A percentile compares a stretch with the other conserved stretches of the same genome.
Conservation (phyloP, 2,329 filamentous ascomycete species). For the Pseudocercospora musae region DNA sequence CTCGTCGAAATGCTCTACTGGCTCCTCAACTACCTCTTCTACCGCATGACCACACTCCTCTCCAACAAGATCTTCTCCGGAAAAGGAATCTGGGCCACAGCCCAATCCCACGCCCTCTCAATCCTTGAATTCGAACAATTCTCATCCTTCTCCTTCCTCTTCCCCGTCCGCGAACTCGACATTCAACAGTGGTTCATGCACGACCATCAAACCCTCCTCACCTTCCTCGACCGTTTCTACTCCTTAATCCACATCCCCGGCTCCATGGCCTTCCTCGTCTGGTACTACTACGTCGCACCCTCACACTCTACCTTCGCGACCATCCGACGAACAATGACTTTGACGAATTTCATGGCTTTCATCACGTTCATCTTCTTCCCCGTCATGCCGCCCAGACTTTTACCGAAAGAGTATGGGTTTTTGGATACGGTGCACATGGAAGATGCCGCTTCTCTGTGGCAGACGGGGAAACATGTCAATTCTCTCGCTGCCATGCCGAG, state of each 20-base stretch:
- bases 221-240: constrained; percentile 56
- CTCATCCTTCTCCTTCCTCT: constrained; percentile 49
- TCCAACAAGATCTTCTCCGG: constrained; percentile 38
- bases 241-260: constrained; percentile 59
- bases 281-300: constrained; percentile 59
- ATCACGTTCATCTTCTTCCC: constrained; percentile 49
- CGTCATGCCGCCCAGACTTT: constrained; percentile 49
- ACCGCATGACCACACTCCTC: constrained; percentile 48
- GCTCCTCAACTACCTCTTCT: constrained; percentile 63
- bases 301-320: constrained; percentile 43
- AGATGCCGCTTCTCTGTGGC: constrained; percentile 43
- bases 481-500: constrained; percentile 43
- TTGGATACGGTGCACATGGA: constrained; percentile 45
- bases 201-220: constrained; percentile 52
- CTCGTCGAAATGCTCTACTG: constrained; percentile 72
- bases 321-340: constrained; percentile 42
- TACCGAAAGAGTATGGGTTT: constrained; percentile 42
- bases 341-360: constrained; percentile 53
- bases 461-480: constrained; percentile 46
- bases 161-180: constrained; percentile 50
- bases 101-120: constrained; percentile 53
- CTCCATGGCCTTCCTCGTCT: constrained; percentile 50
- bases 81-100: constrained; percentile 53
- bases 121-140: constrained; percentile 55
- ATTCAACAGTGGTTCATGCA: constrained; percentile 58